Base-by-base conservation (phyloP, 495 filamentous ascomycete species). In the Penicillium desertorum region DNA sequence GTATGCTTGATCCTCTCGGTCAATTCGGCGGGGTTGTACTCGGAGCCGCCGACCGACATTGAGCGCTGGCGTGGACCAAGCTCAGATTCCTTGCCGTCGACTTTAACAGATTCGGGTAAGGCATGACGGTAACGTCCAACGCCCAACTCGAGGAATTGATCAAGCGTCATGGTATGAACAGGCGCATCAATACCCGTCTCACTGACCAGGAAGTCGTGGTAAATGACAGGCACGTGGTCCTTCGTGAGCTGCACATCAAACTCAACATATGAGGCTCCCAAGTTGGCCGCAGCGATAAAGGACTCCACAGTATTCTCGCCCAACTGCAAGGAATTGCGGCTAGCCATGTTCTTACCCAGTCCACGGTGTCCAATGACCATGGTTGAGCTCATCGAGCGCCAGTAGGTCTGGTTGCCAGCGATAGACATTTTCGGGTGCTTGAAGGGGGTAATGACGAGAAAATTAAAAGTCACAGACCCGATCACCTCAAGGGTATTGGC, bases 171-270 rank as follows among this genome's bases (percentile, higher is more conserved):
- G 4, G 90, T 92, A 65, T 99, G 95, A 1, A 99, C 92, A 0
- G 95, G 95, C 0, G 93, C 95, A 71, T 99, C 95, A 56, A 96
- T 96, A 1, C 95, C 95, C 0, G 95, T 99, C 74, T 99, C 95
- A 68, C 91, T 96, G 70, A 99, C 94, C 16, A 99, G 79, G 64
- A 99, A 99, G 71, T 99, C 95, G 70, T 99, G 95, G 70, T 99
- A 99, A 63, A 99, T 96, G 63, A 99, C 92, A 17, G 95, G 95
- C 8, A 99, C 91, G 71, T 94, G 92, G 68, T 99, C 95, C 66
- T 99, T 99, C 17, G 95, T 99, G 46, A 99, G 79, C 68, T 99
- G 95, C 3, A 99, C 94, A 67, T 98, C 94, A 65, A 88, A 91
- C 71, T 97, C 92, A 53, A 97, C 91, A 66, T 96, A 95, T 17